Evolutionary conservation across 805 yeast species (phyloP).

Genomic region (Schwanniomyces sp.): DNA sequence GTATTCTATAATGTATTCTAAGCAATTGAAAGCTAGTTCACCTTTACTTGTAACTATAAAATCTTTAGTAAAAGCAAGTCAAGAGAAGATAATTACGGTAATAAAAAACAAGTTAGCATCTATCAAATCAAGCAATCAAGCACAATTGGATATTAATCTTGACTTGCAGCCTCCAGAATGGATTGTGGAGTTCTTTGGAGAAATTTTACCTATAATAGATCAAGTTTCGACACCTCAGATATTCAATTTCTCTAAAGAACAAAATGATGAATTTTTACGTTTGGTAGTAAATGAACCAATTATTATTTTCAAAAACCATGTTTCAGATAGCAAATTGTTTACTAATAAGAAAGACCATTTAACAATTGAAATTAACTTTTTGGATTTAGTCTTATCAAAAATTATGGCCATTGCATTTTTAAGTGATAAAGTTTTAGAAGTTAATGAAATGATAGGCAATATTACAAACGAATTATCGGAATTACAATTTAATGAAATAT

Average conservation of each 20-base stretch:
- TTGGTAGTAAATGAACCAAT: constrained; percentile 50
- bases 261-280: constrained; percentile 34
- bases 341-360: constrained; percentile 30
- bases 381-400: constrained; percentile 57
- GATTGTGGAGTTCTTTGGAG: constrained; percentile 64
- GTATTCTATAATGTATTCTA: constrained; percentile 67
- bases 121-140: constrained; percentile 34
- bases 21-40: constrained; percentile 29
- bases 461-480: constrained; percentile 40
- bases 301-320: constrained; percentile 34
- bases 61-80: constrained; percentile 23
- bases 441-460: constrained; percentile 32
- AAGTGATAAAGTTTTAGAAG: constrained; percentile 31
- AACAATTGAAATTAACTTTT: constrained; percentile 56
- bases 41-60: constrained; percentile 22
- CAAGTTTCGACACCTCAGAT: constrained; percentile 34
- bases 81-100: constrained; percentile 24
- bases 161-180: constrained; percentile 84
- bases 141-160: constrained; percentile 41
- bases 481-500: constrained; percentile 47
- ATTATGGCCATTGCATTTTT: constrained; percentile 48
- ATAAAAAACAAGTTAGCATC: constrained; percentile 31
- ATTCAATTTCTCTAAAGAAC: constrained; percentile 38
- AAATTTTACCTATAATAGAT: constrained; percentile 59
- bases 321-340: constrained; percentile 24